Conservation (phyloP, 352 stramenopile species). For the Phytophthora colocasiae region DNA sequence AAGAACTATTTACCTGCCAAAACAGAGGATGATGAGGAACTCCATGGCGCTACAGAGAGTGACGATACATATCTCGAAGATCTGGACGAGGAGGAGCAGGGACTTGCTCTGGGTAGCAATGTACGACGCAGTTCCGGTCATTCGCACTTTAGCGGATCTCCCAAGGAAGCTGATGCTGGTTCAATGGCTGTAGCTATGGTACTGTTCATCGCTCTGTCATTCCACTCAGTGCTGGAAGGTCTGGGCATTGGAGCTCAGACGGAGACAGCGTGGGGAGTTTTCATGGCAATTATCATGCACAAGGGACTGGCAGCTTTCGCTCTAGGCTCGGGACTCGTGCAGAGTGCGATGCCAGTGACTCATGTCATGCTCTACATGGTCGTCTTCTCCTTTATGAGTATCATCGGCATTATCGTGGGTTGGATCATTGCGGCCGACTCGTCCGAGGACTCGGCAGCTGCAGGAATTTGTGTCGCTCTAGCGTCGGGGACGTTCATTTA, state of each 20-base stretch:
- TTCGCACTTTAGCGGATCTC: constrained; percentile 39
- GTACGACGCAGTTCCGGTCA: constrained; percentile 27
- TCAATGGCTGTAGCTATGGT: constrained; percentile 75
- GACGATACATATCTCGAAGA: constrained; percentile 60
- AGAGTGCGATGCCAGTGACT: constrained; percentile 55
- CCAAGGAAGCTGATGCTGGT: constrained; percentile 15
- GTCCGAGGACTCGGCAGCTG: constrained; percentile 65
- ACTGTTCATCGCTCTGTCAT: constrained; percentile 79
- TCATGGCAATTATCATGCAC: constrained; percentile 80
- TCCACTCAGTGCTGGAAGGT: constrained; percentile 84
- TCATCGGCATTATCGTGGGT: constrained; percentile 65
- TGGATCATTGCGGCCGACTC: constrained; percentile 66
- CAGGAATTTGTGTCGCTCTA: constrained; percentile 67
- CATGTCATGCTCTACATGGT: constrained; percentile 72
- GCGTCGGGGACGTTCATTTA: constrained; percentile 87
- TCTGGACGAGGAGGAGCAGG: constrained; percentile 42
- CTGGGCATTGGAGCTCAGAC: constrained; percentile 78
- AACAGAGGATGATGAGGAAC: constrained; percentile 41
- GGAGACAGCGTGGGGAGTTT: constrained; percentile 77
- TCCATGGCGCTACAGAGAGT: constrained; percentile 46
- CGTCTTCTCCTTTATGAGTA: constrained; percentile 69
- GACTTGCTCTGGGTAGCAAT: constrained; percentile 14
- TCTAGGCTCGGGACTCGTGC: constrained; percentile 69
- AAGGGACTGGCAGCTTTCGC: constrained; percentile 82
- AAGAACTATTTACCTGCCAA: constrained; percentile 38